A percentile compares a stretch with the other conserved stretches of the same genome.
phyloP scores from a whole-genome alignment of 2,329 filamentous ascomycete species.

The Ampelomyces quisqualis region DNA sequence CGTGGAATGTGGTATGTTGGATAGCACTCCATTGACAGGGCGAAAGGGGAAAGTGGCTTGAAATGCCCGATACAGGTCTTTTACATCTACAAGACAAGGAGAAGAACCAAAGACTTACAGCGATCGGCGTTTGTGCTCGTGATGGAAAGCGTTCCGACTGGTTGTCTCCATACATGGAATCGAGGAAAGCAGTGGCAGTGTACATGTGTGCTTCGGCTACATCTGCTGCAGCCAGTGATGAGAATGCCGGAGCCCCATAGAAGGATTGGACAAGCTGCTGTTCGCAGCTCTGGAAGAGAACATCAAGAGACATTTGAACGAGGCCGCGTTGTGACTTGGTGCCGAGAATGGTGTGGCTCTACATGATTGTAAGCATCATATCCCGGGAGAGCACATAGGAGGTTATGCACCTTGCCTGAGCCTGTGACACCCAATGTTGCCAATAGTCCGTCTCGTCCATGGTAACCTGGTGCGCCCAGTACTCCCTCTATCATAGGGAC shows the following conservation, averaged over 20 bases:
- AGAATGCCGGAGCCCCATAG: constrained; percentile 61
- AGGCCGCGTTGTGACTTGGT: constrained; percentile 83
- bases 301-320: constrained; percentile 86
- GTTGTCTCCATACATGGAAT: constrained; percentile 72
- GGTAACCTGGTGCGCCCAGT: constrained; percentile 67
- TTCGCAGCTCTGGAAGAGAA: constrained; percentile 80
- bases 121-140: constrained; percentile 51
- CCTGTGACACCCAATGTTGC: constrained; percentile 93
- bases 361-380: constrained; percentile 6
- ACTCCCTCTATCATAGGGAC: constrained; percentile 77
- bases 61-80: constrained; percentile 26
- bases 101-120: constrained; percentile 45
- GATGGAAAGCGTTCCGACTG: constrained; percentile 53
- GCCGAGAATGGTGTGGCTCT: constrained; percentile 96
- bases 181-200: constrained; percentile 73
- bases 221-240: constrained; percentile 75
- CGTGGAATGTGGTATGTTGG: constrained; percentile 28
- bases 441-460: constrained; percentile 84
- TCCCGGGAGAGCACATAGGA: constrained; percentile 1
- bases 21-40: constrained; percentile 33
- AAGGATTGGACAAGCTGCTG: constrained; percentile 65
- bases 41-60: constrained; percentile 32
- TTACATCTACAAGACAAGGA: constrained; percentile 10
- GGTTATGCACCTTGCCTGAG: constrained; percentile 76
- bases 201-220: constrained; percentile 77